Evolutionary conservation across 2,329 filamentous ascomycete species (phyloP), one percentile per base, ranked within the genome.

Genomic region (Zelopaecilomyces penicillatus): DNA sequence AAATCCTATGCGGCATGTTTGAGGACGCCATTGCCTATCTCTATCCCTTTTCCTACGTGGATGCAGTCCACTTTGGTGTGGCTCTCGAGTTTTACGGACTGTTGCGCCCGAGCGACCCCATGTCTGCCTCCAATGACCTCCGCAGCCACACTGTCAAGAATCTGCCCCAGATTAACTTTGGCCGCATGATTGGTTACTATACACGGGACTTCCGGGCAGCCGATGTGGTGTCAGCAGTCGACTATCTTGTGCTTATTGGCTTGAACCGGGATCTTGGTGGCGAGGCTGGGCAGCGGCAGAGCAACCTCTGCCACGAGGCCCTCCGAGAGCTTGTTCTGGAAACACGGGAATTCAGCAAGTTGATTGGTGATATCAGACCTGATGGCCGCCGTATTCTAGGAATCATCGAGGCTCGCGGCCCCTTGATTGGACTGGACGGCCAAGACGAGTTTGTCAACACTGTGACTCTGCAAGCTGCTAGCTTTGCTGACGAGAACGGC

Each of bases 261-360:
- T 78, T 98, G 45, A 97, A 97, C 60, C 79, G 83, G 41, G 91
- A 96, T 62, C 72, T 94, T 37, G 78, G 75, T 28, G 85, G 83
- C 19, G 78, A 86, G 45, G 73, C 83, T 5, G 89, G 88, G 45
- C 80, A 78, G 49, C 82, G 83, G 37, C 91, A 95, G 60, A 78
- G 82, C 43, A 80, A 78, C 39, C 78, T 96, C 33, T 97, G 91
- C 65, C 88, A 96, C 64, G 88, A 95, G 64, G 91, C 89, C 5
- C 73, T 98, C 46, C 86, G 90, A 32, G 93, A 97, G 65, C 81
- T 97, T 45, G 89, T 96, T 28, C 75, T 98, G n/a, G 93, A 98
- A 67, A 95, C 90, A 19, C 82, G 91, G 53, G 93, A 98, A 60
- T 98, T 97, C 65, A 91, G 90, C 58, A 86, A 88, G 58, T 73